Evolutionary conservation across 768 basidiomycete genomes (phyloP).

Genomic region (Hericium coralloides): DNA sequence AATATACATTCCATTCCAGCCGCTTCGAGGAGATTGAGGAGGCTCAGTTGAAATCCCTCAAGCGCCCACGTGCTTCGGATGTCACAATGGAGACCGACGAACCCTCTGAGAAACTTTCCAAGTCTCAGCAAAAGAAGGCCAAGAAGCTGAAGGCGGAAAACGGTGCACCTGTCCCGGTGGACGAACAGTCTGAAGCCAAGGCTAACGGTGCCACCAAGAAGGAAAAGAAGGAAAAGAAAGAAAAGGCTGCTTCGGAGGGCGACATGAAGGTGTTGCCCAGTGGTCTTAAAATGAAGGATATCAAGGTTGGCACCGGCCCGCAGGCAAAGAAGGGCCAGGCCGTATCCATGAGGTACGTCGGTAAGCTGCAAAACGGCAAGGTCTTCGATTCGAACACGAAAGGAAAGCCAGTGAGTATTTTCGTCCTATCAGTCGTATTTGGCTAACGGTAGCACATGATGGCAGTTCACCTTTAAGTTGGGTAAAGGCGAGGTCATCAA

Average conservation of each 20-base stretch:
- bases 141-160: slow-evolving; percentile 70
- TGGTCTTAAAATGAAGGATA: slow-evolving; percentile 72
- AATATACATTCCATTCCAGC: slow-evolving; percentile 22
- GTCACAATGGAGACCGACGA: slow-evolving; percentile 38
- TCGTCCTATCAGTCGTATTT: not conserved
- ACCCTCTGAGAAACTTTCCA: slow-evolving; percentile 33
- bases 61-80: slow-evolving; percentile 58
- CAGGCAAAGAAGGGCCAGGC: slow-evolving; percentile 79
- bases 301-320: slow-evolving; percentile 75
- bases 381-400: slow-evolving; percentile 74
- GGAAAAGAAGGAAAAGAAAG: slow-evolving; percentile 21
- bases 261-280: slow-evolving; percentile 42
- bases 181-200: slow-evolving; percentile 17
- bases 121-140: slow-evolving; percentile 37
- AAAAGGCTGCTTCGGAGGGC: slow-evolving; percentile 19
- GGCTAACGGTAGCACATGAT: too few species aligned
- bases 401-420: slow-evolving; percentile 68
- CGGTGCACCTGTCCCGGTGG: slow-evolving; percentile 29
- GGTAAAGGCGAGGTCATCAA: slow-evolving; percentile 91
- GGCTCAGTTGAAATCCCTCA: slow-evolving; percentile 31
- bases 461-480: slow-evolving; percentile 66
- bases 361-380: slow-evolving; percentile 72
- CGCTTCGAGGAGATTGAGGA: slow-evolving; percentile 68
- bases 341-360: slow-evolving; percentile 86
- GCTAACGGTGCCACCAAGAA: slow-evolving; percentile 26